Evolutionary conservation across 2,329 filamentous ascomycete species (phyloP).

Genomic region (Tothia fuscella): DNA sequence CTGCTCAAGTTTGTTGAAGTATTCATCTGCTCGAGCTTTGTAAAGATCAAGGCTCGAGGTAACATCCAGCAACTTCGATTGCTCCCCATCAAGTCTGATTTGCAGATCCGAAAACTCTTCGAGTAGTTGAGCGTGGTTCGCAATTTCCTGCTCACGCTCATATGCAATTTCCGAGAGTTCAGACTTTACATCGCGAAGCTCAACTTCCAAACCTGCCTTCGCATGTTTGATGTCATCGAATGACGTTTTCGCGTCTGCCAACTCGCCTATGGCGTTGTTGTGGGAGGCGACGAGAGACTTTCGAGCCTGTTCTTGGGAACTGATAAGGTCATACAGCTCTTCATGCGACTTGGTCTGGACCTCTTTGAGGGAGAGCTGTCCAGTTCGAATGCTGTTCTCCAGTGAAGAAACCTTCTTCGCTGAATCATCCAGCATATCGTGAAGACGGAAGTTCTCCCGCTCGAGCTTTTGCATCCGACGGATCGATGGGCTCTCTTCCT

Average conservation of each 20-base stretch:
- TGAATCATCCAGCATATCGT: constrained; percentile 91
- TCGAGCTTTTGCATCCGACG: constrained; percentile 83
- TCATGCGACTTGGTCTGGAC: constrained; percentile 89
- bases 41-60: constrained; percentile 76
- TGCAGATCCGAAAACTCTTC: constrained; percentile 91
- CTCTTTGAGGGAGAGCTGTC: constrained; percentile 79
- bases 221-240: constrained; percentile 79
- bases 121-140: constrained; percentile 77
- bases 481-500: constrained; percentile 67
- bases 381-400: constrained; percentile 75
- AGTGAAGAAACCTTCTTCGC: constrained; percentile 81
- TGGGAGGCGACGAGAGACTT: constrained; percentile 71
- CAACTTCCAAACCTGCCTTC: constrained; percentile 68
- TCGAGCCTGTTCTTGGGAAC: constrained; percentile 82
- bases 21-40: constrained; percentile 86
- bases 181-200: constrained; percentile 70
- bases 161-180: constrained; percentile 71
- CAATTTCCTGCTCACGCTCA: constrained; percentile 73
- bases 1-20: constrained; percentile 94
- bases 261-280: constrained; percentile 72
- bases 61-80: constrained; percentile 73
- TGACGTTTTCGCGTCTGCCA: constrained; percentile 74
- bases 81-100: constrained; percentile 81
- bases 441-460: constrained; percentile 78
- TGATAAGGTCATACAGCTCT: constrained; percentile 84